phyloP scores from a whole-genome alignment of 768 basidiomycete species.

The Russula compacta region DNA sequence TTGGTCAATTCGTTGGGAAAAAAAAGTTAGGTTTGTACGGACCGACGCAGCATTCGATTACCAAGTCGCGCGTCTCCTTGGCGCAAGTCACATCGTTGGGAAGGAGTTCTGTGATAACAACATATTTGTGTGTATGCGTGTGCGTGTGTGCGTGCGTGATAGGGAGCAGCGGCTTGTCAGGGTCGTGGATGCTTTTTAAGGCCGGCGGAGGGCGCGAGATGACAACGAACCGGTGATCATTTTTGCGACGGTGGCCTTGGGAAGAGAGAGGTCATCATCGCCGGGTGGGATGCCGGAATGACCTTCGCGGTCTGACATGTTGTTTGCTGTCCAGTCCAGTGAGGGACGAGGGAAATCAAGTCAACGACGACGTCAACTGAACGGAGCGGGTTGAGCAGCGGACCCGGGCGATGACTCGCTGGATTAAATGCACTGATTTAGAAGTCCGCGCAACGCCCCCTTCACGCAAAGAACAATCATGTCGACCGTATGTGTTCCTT shows the following conservation, averaged over 20 bases:
- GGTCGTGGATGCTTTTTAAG: background rate
- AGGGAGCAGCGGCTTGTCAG: constrained; percentile 7
- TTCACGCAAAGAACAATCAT: constrained; percentile 38
- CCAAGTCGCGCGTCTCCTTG: constrained; percentile 93
- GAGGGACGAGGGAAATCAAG: background rate
- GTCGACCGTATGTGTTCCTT: constrained; percentile 45
- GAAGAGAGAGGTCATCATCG: constrained; percentile 92
- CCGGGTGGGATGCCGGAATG: constrained; percentile 49
- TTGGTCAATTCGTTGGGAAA: background rate
- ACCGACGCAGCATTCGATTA: constrained; percentile 99
- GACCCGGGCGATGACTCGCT: background rate
- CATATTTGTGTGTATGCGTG: no score
- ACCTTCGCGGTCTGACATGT: constrained; percentile 90
- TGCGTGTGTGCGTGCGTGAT: background rate
- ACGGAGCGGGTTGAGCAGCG: background rate
- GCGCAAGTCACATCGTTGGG: constrained; percentile 82
- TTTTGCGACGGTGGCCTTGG: constrained; percentile 96
- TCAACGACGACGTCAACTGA: background rate
- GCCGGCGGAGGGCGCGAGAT: background rate
- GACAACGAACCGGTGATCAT: constrained; percentile 73
- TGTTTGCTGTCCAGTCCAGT: constrained; percentile 25
- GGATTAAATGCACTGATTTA: constrained; percentile 24
- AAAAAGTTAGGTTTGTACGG: constrained; percentile 30
- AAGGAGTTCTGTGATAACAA: constrained; percentile 59
- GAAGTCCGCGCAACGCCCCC: constrained; percentile 29